Conservation (phyloP, 75 land plant species). For the Pinus albicaulis region DNA sequence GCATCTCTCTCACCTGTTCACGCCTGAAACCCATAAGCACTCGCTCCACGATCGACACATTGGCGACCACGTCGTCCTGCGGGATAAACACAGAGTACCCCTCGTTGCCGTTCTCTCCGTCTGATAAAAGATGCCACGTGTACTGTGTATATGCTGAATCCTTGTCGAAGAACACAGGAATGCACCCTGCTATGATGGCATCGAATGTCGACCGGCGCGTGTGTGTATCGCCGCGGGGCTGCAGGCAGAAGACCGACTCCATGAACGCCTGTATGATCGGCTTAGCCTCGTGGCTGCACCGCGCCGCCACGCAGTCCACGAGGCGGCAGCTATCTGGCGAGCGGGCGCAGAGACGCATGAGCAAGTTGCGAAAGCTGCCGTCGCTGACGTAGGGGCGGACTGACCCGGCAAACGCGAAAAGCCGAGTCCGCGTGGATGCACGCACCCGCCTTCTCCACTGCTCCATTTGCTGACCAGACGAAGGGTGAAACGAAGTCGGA, state of each 20-base stretch:
- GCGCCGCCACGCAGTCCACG: not conserved
- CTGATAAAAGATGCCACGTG: constrained; percentile 13
- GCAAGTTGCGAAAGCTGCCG: not conserved
- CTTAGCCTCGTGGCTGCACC: not conserved
- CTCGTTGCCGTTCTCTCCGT: not conserved
- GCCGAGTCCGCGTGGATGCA: not conserved
- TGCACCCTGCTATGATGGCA: not conserved
- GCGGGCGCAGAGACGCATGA: not conserved
- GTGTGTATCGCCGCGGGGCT: not conserved
- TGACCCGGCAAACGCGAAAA: not conserved
- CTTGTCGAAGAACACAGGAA: constrained; percentile 6
- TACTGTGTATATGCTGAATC: constrained; percentile 13
- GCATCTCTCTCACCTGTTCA: not conserved
- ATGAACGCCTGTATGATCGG: not conserved
- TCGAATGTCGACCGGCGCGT: constrained; percentile 18
- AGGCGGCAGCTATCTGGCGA: not conserved
- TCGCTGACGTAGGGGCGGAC: too few species aligned
- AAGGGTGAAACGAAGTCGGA: constrained; percentile 3
- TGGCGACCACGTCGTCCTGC: not conserved
- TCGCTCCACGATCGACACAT: not conserved
- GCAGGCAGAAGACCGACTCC: not conserved
- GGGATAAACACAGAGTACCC: not conserved
- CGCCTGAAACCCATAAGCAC: not conserved
- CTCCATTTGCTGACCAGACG: not conserved
- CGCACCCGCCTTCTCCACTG: not conserved